A percentile compares a stretch with the other conserved stretches of the same genome.
These are phyloP conservation scores for Truncatella angustata DNA, from an alignment of 2,329 filamentous ascomycete genomes.

Conservation along the genomic window DNA sequence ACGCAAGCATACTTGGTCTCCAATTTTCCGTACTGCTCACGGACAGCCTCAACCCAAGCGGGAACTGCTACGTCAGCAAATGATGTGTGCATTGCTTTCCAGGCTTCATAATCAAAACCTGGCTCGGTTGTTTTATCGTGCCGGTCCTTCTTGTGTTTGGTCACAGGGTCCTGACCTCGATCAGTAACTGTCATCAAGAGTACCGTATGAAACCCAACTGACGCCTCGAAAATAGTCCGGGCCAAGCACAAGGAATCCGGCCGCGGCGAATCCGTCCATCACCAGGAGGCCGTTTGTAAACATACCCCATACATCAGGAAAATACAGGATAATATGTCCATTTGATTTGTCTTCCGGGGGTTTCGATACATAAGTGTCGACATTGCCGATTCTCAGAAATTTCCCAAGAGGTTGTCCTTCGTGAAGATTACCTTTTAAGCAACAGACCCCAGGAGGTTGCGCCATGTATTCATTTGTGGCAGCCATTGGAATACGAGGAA, in stretches of 20 bases:
- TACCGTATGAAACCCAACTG: too few species aligned
- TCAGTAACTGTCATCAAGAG: too few species aligned
- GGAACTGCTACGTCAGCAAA: slow-evolving; percentile 43
- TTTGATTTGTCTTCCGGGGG: slow-evolving; percentile 16
- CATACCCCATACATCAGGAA: slow-evolving; percentile 44
- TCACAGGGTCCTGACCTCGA: slow-evolving; percentile 37
- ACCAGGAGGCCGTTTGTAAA: slow-evolving; percentile 40
- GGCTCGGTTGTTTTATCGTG: slow-evolving; percentile 28
- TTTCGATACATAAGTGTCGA: slow-evolving; percentile 24
- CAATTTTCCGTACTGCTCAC: slow-evolving; percentile 30
- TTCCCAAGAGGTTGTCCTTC: slow-evolving; percentile 21
- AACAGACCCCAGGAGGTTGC: slow-evolving; percentile 21
- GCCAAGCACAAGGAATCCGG: slow-evolving; percentile 40
- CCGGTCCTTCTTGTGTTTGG: slow-evolving; percentile 34
- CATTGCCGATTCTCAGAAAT: slow-evolving; percentile 16
- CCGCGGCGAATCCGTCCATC: slow-evolving; percentile 45
- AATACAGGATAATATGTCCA: slow-evolving; percentile 42
- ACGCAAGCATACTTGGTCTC: slow-evolving; percentile 38
- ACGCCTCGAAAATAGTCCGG: slow-evolving; percentile 45
- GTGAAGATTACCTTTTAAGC: slow-evolving; percentile 23
- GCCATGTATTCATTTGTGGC: slow-evolving; percentile 15
- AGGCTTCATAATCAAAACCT: slow-evolving; percentile 46
- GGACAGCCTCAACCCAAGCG: slow-evolving; percentile 39
- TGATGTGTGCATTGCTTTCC: slow-evolving; percentile 42
- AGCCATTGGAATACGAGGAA: not conserved